Evolutionary conservation across 768 basidiomycete species (phyloP).

Genomic region (Tephrocybe sp.): DNA sequence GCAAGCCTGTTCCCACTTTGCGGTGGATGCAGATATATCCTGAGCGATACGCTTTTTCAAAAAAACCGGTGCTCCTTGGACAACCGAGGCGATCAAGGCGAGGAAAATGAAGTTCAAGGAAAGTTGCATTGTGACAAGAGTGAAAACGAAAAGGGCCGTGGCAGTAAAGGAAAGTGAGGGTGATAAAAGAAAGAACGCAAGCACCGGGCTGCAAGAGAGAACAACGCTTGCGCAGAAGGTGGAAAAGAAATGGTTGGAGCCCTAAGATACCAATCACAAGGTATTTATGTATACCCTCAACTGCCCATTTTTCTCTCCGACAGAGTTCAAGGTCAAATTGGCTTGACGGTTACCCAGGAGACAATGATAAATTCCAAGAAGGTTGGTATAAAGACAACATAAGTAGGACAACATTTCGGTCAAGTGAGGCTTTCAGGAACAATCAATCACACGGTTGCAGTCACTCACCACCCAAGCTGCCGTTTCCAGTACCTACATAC

Average conservation of each 20-base stretch:
- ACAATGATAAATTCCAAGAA: background rate
- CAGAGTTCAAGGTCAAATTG: background rate
- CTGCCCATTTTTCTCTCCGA: background rate
- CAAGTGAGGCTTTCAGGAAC: background rate
- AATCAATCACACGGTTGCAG: background rate
- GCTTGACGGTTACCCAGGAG: background rate
- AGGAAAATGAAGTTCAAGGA: conserved; percentile 26
- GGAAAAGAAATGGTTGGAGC: conserved; percentile 3
- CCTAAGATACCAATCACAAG: conserved; percentile 3
- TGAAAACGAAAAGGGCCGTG: conserved; percentile 10
- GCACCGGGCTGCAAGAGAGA: conserved; percentile 31
- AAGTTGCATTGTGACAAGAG: conserved; percentile 30
- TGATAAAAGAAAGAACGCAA: conserved; percentile 19
- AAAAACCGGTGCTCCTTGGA: conserved; percentile 34
- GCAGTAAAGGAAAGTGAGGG: conserved; percentile 8
- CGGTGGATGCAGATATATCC: conserved; percentile 37
- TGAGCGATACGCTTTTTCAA: conserved; percentile 49
- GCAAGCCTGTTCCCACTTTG: conserved; percentile 47
- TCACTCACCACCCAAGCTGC: too few relatives aligned
- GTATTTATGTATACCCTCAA: conserved; percentile 2
- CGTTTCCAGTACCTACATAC: too few relatives aligned
- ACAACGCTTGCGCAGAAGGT: conserved; percentile 5
- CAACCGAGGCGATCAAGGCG: conserved; percentile 29
- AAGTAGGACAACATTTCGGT: background rate
- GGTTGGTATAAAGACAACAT: background rate